Evolutionary conservation across 305 asterid species (phyloP).

Genomic region (Rubia peregrina): DNA sequence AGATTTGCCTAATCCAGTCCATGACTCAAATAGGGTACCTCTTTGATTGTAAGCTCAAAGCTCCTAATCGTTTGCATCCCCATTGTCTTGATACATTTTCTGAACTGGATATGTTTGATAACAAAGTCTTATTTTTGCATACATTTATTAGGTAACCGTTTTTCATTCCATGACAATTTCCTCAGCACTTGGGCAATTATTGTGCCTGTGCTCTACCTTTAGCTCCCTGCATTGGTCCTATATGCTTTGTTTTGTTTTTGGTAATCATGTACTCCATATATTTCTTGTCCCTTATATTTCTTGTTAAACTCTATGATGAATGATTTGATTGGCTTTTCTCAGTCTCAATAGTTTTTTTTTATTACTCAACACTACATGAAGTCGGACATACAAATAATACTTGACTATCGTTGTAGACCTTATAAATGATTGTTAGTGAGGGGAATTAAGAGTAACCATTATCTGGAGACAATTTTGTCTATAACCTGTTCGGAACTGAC

Average conservation of each 20-base stretch:
- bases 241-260: neutral
- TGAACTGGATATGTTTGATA: neutral
- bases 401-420: neutral
- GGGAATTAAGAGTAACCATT: neutral
- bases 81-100: neutral
- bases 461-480: neutral
- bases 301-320: neutral
- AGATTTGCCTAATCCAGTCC: neutral
- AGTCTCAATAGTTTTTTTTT: neutral
- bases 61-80: neutral
- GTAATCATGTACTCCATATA: no score
- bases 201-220: neutral
- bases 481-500: neutral
- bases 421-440: neutral
- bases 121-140: no score
- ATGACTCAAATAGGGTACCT: neutral
- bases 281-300: neutral
- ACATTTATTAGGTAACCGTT: neutral
- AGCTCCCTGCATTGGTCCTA: neutral
- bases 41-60: neutral
- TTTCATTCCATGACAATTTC: neutral
- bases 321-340: neutral
- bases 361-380: neutral
- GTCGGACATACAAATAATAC: neutral
- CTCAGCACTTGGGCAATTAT: neutral